These are phyloP conservation scores for Colletotrichum gigasporum DNA, from an alignment of 2,329 filamentous ascomycete genomes.

Conservation along the genomic window DNA sequence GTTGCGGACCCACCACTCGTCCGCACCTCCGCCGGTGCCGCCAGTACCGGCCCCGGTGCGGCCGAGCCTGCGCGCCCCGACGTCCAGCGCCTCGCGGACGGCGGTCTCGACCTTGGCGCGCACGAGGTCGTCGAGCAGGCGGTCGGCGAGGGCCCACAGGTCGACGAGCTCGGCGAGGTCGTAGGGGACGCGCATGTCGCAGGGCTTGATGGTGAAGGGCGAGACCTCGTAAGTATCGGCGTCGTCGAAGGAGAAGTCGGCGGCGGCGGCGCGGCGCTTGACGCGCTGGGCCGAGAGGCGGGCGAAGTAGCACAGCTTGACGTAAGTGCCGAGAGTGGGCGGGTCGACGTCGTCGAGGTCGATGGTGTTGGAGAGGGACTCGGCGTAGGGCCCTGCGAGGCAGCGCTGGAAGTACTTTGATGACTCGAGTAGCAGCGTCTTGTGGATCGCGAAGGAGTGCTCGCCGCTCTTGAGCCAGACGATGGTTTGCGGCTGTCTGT, in stretches of 20 bases:
- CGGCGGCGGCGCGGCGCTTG: conserved; percentile 18
- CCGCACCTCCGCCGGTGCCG: too few relatives aligned
- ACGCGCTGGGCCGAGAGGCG: conserved; percentile 24
- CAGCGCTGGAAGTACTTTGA: conserved; percentile 30
- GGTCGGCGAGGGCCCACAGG: conserved; percentile 27
- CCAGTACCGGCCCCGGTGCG: too few relatives aligned
- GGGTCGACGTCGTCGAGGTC: conserved; percentile 23
- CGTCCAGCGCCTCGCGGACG: conserved; percentile 25
- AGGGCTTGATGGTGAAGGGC: conserved; percentile 24
- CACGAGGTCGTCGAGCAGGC: conserved; percentile 22
- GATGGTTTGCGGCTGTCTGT: conserved; percentile 26
- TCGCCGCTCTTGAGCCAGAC: conserved; percentile 22
- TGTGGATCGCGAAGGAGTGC: conserved; percentile 26
- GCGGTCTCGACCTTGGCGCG: conserved; percentile 21
- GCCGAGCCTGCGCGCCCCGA: conserved; percentile 1
- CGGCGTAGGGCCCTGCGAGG: conserved; percentile 18
- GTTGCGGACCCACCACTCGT: conserved; percentile 26
- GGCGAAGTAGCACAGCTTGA: conserved; percentile 29
- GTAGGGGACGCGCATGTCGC: conserved; percentile 25
- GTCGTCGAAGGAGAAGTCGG: conserved; percentile 10
- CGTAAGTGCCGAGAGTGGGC: conserved; percentile 20
- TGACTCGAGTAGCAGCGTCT: conserved; percentile 23
- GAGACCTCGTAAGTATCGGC: conserved; percentile 22
- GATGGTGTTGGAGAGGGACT: conserved; percentile 23
- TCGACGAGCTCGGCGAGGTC: conserved; percentile 23